These are phyloP conservation scores for Herpetomonas samuelpessoai DNA, from an alignment of 208 protist species.

Conservation along the genomic window DNA sequence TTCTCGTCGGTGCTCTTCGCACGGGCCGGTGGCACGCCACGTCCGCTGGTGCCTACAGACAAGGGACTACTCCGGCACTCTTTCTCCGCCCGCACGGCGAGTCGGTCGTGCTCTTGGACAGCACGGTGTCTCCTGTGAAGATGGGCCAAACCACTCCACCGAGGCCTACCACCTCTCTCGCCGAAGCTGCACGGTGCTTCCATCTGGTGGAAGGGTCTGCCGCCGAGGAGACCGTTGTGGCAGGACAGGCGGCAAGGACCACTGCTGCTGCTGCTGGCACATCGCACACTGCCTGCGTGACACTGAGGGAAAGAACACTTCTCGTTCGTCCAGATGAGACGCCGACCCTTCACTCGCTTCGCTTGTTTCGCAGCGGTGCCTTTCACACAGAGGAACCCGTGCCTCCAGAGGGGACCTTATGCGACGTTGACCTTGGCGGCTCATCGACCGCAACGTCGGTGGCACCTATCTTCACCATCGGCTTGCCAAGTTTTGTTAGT, in stretches of 20 bases:
- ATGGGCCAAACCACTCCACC: not conserved
- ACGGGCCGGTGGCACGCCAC: not conserved
- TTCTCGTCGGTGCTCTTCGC: not conserved
- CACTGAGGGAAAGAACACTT: not conserved
- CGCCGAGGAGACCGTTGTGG: not conserved
- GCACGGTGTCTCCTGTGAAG: not conserved
- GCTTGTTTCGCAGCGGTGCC: not conserved
- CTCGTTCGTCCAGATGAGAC: not conserved
- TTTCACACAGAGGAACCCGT: no score
- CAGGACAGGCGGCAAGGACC: not conserved
- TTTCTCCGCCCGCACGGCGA: not conserved
- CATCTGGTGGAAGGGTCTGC: no score
- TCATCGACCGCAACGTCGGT: not conserved
- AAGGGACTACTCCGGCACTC: not conserved
- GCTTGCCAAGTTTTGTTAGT: not conserved
- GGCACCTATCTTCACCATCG: not conserved
- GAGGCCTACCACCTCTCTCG: not conserved
- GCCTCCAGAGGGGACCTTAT: not conserved
- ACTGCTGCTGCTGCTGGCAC: not conserved
- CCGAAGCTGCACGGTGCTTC: not conserved
- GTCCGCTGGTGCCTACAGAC: not conserved
- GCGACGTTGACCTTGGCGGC: not conserved
- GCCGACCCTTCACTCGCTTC: not conserved
- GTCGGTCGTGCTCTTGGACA: not conserved
- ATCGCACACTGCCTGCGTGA: not conserved